Base-by-base conservation (phyloP, 2,329 filamentous ascomycete genomes). In the Parastagonospora avenae region DNA sequence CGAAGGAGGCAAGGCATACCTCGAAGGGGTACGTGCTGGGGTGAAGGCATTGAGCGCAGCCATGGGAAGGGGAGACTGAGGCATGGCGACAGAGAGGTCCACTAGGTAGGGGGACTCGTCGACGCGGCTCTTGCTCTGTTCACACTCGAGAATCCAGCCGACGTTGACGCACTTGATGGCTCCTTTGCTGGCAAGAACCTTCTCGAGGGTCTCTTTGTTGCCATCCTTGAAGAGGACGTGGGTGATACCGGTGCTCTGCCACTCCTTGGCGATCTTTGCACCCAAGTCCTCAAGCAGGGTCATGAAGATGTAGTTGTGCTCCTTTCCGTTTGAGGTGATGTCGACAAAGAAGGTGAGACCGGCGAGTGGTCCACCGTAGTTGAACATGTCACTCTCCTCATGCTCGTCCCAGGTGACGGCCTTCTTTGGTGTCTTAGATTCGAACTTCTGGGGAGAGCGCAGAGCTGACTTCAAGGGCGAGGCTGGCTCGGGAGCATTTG, bases 211-310 rank as follows among this genome's bases (percentile, higher is more conserved):
- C 24, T 87, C 81, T 66, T 88, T 87, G 36, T 86, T 86, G 39
- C 92, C 92, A 66, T 96, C 92, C 72, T 96, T 96, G 79, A 87
- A 96, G 6, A 96, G 85, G 7, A 96, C 89, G 67, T 96, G 92
- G 0, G 91, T 96, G 63, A 96, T 90, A 4, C 87, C 89, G 73
- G 6, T 85, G 84, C 64, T 87, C 88, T 87, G 92, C 52, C 62
- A 68, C 15, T 66, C 50, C 73, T 87, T 90, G 37, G 92, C 82
- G 63, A 90, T 91, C 39, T 85, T 83, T 15, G 92, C 92, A 9
- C 92, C 92, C 84, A 96, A 92, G 64, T 91, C 85, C 8, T 80
- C 84, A 16, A 96, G 81, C 6, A 95, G 80, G 61, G 92, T 89
- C 12, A 90, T 82, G 68, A 95, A 96, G 49, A 94, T 85, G 46